Evolutionary conservation across 129 eudicot genomes (phyloP).

Genomic region (Artemisia argyi): DNA sequence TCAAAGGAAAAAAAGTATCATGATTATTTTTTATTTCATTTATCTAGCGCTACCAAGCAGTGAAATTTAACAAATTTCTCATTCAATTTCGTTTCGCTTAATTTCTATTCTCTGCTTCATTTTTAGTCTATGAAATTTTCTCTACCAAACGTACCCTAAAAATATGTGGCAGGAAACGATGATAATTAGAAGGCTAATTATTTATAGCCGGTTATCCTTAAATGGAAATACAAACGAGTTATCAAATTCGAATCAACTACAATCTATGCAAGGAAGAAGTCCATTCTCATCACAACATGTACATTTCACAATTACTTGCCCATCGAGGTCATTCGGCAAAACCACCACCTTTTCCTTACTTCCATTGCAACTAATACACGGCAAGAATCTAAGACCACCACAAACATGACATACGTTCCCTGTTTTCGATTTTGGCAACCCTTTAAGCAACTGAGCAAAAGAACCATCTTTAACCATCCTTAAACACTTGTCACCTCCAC

Average conservation of each 20-base stretch:
- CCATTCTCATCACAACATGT: slow-evolving; percentile 90
- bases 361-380: slow-evolving; percentile 76
- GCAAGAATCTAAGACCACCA: slow-evolving; percentile 71
- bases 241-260: slow-evolving; percentile 44
- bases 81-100: too few species aligned
- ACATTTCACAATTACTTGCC: slow-evolving; percentile 47
- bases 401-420: slow-evolving; percentile 77
- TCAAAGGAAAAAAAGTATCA: too few species aligned
- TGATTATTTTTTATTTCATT: too few species aligned
- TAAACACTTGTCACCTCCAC: slow-evolving; percentile 70
- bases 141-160: too few species aligned
- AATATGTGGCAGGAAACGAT: too few species aligned
- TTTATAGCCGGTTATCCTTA: too few species aligned
- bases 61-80: too few species aligned
- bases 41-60: too few species aligned
- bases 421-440: slow-evolving; percentile 48
- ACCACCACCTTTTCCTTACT: slow-evolving; percentile 63
- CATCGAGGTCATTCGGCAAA: slow-evolving; percentile 31
- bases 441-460: slow-evolving; percentile 50
- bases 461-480: slow-evolving; percentile 62
- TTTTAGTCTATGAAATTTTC: too few species aligned
- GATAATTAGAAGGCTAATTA: too few species aligned
- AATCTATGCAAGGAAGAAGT: slow-evolving; percentile 68
- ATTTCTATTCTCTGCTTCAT: too few species aligned
- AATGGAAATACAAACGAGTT: too few species aligned